These are phyloP conservation scores for Orbilia quercus DNA, from an alignment of 2,329 filamentous ascomycete genomes.

Conservation along the genomic window DNA sequence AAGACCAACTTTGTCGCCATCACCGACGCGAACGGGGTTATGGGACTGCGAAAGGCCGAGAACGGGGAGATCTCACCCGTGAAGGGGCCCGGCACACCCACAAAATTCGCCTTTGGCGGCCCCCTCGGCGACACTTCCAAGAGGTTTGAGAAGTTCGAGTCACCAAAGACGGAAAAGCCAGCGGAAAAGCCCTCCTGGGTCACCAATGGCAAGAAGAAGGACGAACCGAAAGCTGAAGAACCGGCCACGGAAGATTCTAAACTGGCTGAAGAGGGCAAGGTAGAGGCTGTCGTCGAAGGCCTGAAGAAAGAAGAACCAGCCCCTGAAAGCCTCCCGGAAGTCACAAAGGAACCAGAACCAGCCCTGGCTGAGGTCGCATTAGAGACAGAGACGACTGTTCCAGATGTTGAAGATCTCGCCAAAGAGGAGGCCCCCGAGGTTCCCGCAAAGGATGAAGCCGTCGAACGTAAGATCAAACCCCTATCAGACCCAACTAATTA, in stretches of 20 bases:
- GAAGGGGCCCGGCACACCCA: slow-evolving; percentile 51
- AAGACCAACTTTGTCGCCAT: slow-evolving; percentile 60
- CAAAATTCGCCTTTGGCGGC: slow-evolving; percentile 49
- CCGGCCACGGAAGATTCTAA: slow-evolving; percentile 17
- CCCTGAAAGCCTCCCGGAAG: slow-evolving; percentile 29
- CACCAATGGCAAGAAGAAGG: slow-evolving; percentile 37
- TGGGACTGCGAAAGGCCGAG: slow-evolving; percentile 57
- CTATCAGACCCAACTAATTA: neutral
- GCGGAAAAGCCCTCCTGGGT: slow-evolving; percentile 9
- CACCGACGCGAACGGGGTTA: slow-evolving; percentile 48
- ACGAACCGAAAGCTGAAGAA: slow-evolving; percentile 25
- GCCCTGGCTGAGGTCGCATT: slow-evolving; percentile 13
- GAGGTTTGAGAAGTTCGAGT: slow-evolving; percentile 53
- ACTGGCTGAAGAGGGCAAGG: slow-evolving; percentile 10
- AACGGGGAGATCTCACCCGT: slow-evolving; percentile 50
- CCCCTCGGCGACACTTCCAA: slow-evolving; percentile 48
- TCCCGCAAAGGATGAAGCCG: slow-evolving; percentile 18
- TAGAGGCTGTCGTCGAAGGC: neutral
- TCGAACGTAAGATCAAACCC: slow-evolving; percentile 1
- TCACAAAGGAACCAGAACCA: slow-evolving; percentile 36
- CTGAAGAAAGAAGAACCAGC: slow-evolving; percentile 28
- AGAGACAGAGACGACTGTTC: slow-evolving; percentile 30
- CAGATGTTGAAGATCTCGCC: slow-evolving; percentile 41
- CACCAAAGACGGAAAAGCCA: slow-evolving; percentile 42
- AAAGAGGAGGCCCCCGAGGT: slow-evolving; percentile 24